Base-by-base conservation (phyloP, 2,329 filamentous ascomycete species). In the Arthrobotrys sinensis region DNA sequence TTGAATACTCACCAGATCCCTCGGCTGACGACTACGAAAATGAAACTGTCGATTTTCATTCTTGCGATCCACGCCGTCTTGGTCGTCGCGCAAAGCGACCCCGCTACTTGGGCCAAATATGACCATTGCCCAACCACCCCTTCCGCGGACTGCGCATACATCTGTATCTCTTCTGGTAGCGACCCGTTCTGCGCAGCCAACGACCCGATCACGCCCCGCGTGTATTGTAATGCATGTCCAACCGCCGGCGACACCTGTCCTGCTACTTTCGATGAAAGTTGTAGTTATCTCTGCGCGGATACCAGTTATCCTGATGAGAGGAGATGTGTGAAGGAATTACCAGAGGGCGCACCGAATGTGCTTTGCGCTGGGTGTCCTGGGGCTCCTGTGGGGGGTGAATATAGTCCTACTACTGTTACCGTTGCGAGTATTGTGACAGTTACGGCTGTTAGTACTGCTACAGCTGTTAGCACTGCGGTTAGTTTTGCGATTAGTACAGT, bases 41-140 rank as follows among this genome's bases (percentile, higher is more conserved):
- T 60, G 55, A 60, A 60, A 28, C 19, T 5, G 2, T 60, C 34
- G 19, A 24, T 60, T 28, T n/a, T 60, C 21, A 3, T 60, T 11
- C 36, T 43, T 6, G 36, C 19, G 3, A 43, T 28, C 19, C 11
- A 60, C n/a, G 34, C 19, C 55, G 10, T 28, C 6, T 10, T 60
- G 4, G 55, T 43, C 55, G 55, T 34, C 55, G 36, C 55, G 12
- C 55, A 60, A 19, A 19, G 36, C 19, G 55, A 60, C 55, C 55
- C 24, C 55, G 36, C 55, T 16, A 28, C 34, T 28, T 60, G 55
- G 55, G 55, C 55, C n/a, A 43, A 43, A 60, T 60, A 60, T 19
- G 19, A 60, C 36, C 55, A 60, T n/a, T 60, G 55, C 55, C 55
- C 55, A 60, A 43, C 55, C 55, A 43, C 36, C 34, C 55, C 55